These are phyloP conservation scores for Sungouiozyma intestinalis DNA, from an alignment of 805 yeast genomes.

Conservation along the genomic window DNA sequence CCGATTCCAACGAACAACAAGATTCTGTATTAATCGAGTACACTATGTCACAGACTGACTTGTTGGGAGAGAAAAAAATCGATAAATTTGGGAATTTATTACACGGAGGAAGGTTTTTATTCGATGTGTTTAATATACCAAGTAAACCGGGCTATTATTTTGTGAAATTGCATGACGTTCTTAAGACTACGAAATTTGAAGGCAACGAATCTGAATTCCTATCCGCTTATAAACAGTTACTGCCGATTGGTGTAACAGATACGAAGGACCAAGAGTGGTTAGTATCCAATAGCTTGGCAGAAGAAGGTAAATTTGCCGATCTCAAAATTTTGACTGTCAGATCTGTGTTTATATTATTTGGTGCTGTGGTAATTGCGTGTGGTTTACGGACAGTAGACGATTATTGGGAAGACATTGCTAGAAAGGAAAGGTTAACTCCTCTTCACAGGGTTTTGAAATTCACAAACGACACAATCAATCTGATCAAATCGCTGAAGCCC, in stretches of 20 bases:
- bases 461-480: slow-evolving; percentile 8
- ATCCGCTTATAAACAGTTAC: slow-evolving; percentile 29
- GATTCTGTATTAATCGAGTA: slow-evolving; percentile 8
- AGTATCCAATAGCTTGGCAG: slow-evolving; percentile 22
- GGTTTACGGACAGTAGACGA: slow-evolving; percentile 45
- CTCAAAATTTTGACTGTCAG: slow-evolving; percentile 31
- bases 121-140: slow-evolving; percentile 34
- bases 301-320: slow-evolving; percentile 7
- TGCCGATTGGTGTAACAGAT: slow-evolving; percentile 29
- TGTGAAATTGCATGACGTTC: slow-evolving; percentile 28
- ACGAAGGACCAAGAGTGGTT: slow-evolving; percentile 30
- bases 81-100: slow-evolving; percentile 29
- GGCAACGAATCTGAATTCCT: slow-evolving; percentile 38
- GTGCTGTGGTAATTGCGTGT: slow-evolving; percentile 37
- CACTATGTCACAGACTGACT: slow-evolving; percentile 25
- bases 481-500: slow-evolving; percentile 10
- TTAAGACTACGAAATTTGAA: slow-evolving; percentile 32
- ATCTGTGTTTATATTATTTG: slow-evolving; percentile 39
- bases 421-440: slow-evolving; percentile 35
- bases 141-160: slow-evolving; percentile 26
- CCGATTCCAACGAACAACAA: not conserved
- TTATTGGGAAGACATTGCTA: slow-evolving; percentile 41
- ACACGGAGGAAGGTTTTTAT: slow-evolving; percentile 27
- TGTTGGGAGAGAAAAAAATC: slow-evolving; percentile 38
- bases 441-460: slow-evolving; percentile 35